Evolutionary conservation across 768 basidiomycete species (phyloP), one percentile per base, ranked within the genome.

Genomic region (Termitomyces sp.): DNA sequence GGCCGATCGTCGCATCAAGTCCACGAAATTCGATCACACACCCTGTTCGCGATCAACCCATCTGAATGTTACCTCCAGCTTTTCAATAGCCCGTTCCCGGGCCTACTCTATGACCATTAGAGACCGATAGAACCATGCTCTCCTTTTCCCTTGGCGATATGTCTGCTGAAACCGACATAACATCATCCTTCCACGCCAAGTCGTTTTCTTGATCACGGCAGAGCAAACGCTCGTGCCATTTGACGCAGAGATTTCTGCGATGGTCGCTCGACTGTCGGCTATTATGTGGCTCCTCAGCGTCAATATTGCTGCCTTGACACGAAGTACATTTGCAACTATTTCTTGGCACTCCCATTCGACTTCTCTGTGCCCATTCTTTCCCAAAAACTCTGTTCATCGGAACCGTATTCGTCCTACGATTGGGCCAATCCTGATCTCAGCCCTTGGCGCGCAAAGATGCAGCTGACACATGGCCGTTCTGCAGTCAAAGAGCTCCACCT

Each of bases 281-380:
- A 31, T n/a, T 1, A 54, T 16, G 40, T 23, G n/a, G 29, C 21
- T 43, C 21, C 10, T 43, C 5, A 23, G 17, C 32, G 21, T 32
- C 31, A 53, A 25, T 12, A 10, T 12, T n/a, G 31, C 7, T 34
- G 16, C 29, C 19, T 34, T 54, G 32, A n/a, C n/a, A 23, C 25
- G 10, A 43, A 46, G 35, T 14, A 21, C 43, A 45, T 46, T 14
- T 46, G 32, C 23, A 46, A 12, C 10, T 16, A 29, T 34, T 25
- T 52, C 59, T 61, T 61, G 60, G 60, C 60, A 51, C 27, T 35
- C 35, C 43, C 34, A 57, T 52, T 21, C 12, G 23, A 37, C 29
- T 10, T 45, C 35, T 21, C 32, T 31, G 25, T 14, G 25, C 19
- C 25, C 44, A 34, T 32, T 11, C 14, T 49, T 52, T 48, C 40